Evolutionary conservation across 1,139 yeast species (phyloP).

Genomic region (Saccharomyces hybrid): DNA sequence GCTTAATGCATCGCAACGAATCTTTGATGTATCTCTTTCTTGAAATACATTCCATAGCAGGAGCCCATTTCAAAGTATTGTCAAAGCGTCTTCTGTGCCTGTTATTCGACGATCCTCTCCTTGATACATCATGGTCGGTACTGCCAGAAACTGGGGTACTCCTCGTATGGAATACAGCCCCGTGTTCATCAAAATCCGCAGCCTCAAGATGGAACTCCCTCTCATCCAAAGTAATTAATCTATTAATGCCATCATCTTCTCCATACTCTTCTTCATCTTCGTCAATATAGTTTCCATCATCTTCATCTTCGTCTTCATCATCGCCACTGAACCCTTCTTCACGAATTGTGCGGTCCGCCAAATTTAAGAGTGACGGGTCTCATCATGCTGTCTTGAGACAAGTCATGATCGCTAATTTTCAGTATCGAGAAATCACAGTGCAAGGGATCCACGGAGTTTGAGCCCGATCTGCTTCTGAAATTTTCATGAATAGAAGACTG

Average conservation of each 20-base stretch:
- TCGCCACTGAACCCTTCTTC: slow-evolving; percentile 1
- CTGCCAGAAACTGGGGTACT: too few species aligned
- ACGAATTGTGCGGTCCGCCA: slow-evolving; percentile 1
- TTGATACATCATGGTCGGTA: too few species aligned
- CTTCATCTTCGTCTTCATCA: slow-evolving; percentile 4
- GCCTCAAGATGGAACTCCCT: neutral
- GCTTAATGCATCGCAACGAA: slow-evolving; percentile 50
- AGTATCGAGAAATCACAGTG: slow-evolving; percentile 8
- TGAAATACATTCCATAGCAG: slow-evolving; percentile 36
- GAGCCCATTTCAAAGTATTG: slow-evolving; percentile 40
- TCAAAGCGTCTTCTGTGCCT: too few species aligned
- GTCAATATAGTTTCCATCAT: neutral
- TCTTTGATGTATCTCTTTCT: slow-evolving; percentile 42
- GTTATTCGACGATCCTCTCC: too few species aligned
- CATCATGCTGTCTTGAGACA: slow-evolving; percentile 8
- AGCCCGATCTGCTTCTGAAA: slow-evolving; percentile 3
- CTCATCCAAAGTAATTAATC: neutral
- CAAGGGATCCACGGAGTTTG: slow-evolving; percentile 4
- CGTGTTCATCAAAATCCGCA: neutral
- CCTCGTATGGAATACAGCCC: neutral
- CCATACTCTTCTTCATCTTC: neutral
- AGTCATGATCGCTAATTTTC: neutral
- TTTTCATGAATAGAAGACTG: slow-evolving; percentile 4
- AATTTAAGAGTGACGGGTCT: slow-evolving; percentile 2
- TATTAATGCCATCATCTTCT: neutral